These are phyloP conservation scores for Sarocladium kiliense DNA, from an alignment of 2,329 filamentous ascomycete species.

Conservation along the genomic window DNA sequence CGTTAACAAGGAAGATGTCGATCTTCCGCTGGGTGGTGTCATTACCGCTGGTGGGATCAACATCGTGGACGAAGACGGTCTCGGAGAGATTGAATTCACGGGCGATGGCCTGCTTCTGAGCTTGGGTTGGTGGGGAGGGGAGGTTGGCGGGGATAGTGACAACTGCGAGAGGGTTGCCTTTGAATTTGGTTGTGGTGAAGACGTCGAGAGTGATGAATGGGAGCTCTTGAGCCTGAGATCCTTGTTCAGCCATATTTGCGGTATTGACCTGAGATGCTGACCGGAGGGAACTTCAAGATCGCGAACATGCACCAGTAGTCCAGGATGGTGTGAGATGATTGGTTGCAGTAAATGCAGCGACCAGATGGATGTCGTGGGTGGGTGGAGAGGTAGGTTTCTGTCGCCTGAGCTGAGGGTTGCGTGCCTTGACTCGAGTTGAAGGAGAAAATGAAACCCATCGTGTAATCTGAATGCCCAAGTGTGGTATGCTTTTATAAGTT, in stretches of 20 bases:
- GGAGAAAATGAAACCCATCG: neutral
- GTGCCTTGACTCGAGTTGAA: conserved; percentile 3
- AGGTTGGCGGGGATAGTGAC: conserved; percentile 42
- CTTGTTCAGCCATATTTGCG: neutral
- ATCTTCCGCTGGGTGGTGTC: conserved; percentile 33
- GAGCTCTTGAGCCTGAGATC: conserved; percentile 28
- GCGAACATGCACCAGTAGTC: too few relatives aligned
- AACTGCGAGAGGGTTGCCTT: conserved; percentile 57
- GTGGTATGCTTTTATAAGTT: conserved; percentile 3
- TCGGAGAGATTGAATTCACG: conserved; percentile 61
- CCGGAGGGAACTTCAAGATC: too few relatives aligned
- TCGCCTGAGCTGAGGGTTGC: neutral
- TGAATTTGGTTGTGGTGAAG: conserved; percentile 46
- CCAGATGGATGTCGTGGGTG: neutral
- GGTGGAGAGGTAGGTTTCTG: neutral
- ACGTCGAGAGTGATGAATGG: conserved; percentile 52
- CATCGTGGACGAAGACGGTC: conserved; percentile 56
- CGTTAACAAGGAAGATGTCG: conserved; percentile 52
- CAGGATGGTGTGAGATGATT: conserved; percentile 8
- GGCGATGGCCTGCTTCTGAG: conserved; percentile 53
- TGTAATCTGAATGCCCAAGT: neutral
- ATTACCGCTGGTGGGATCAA: conserved; percentile 12
- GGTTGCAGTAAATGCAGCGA: neutral
- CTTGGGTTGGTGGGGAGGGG: conserved; percentile 37
- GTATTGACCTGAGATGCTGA: too few relatives aligned